Percentiles rank a stretch among this genome's conserved stretches.
Conservation (phyloP, 352 stramenopile species). For the Elongisporangium anandrum region DNA sequence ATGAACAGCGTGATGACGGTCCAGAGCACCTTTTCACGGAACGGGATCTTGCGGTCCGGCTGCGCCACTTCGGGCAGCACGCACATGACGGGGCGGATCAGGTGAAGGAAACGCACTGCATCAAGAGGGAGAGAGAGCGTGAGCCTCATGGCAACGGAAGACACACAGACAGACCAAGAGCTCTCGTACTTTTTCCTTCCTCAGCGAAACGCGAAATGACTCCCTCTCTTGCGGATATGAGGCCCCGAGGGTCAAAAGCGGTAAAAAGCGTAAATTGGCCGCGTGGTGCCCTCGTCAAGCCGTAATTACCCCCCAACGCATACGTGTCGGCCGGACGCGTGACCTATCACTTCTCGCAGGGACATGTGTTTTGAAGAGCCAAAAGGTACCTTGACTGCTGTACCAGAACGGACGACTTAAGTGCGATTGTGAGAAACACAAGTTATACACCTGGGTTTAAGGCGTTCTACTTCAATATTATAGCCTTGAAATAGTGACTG, state of each 20-base stretch:
- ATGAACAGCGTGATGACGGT: constrained; percentile 99
- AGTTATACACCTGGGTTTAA: not conserved
- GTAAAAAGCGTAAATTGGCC: constrained; percentile 8
- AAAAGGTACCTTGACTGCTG: not conserved
- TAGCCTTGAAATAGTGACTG: not conserved
- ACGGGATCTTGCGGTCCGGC: constrained; percentile 97
- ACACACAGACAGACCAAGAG: not conserved
- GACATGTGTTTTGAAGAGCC: not conserved
- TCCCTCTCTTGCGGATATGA: constrained; percentile 4
- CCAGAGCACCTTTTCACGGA: constrained; percentile 99
- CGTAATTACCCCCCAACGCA: constrained; percentile 11
- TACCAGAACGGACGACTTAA: not conserved
- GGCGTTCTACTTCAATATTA: not conserved
- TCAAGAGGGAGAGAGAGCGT: not conserved
- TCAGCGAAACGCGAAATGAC: constrained; percentile 22
- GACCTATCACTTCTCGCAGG: not conserved
- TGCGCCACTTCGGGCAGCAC: constrained; percentile 97
- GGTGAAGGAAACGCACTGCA: constrained; percentile 95
- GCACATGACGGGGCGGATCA: constrained; percentile 98
- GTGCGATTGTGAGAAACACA: not conserved
- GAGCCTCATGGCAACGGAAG: not conserved
- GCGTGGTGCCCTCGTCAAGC: not conserved
- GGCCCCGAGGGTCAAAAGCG: constrained; percentile 3
- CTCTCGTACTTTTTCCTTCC: constrained; percentile 22
- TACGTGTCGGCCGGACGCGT: constrained; percentile 11